These are phyloP conservation scores for Mortierella sp. DNA, from an alignment of 371 early-diverging fungal genomes.

Conservation along the genomic window DNA sequence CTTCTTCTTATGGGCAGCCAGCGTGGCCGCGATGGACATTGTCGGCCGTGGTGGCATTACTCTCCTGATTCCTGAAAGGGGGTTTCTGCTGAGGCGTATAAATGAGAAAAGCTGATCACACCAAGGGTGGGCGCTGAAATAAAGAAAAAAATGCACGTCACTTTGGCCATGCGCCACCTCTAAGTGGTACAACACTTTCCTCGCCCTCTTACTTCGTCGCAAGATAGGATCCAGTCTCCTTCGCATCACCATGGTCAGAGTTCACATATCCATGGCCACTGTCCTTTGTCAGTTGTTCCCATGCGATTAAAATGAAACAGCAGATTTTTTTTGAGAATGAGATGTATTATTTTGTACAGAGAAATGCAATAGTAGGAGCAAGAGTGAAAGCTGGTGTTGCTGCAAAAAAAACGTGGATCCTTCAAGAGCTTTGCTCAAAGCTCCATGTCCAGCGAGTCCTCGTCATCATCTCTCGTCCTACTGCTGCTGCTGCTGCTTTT, in stretches of 20 bases:
- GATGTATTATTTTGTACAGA: constrained; percentile 11
- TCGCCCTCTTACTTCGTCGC: not conserved
- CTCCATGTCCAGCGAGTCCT: constrained; percentile 46
- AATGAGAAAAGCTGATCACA: not conserved
- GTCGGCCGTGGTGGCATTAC: constrained; percentile 24
- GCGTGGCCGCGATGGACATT: constrained; percentile 54
- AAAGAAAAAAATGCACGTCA: not conserved
- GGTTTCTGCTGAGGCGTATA: not conserved
- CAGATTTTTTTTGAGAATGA: not conserved
- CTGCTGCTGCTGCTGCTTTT: not conserved
- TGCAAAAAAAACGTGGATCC: not conserved
- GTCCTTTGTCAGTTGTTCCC: too few relatives aligned
- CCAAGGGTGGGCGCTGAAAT: not conserved
- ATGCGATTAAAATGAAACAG: too few relatives aligned
- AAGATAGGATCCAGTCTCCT: too few relatives aligned
- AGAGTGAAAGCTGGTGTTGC: not conserved
- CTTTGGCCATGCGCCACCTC: too few relatives aligned
- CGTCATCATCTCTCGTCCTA: constrained; percentile 26
- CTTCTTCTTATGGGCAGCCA: constrained; percentile 47
- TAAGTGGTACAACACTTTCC: not conserved
- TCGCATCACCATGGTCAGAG: not conserved
- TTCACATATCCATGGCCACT: too few relatives aligned
- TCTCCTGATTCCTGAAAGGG: constrained; percentile 4
- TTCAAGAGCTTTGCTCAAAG: constrained; percentile 11
- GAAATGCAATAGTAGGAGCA: not conserved